Conservation (phyloP, 106 monocot genomes). For the Dioscorea dumetorum region DNA sequence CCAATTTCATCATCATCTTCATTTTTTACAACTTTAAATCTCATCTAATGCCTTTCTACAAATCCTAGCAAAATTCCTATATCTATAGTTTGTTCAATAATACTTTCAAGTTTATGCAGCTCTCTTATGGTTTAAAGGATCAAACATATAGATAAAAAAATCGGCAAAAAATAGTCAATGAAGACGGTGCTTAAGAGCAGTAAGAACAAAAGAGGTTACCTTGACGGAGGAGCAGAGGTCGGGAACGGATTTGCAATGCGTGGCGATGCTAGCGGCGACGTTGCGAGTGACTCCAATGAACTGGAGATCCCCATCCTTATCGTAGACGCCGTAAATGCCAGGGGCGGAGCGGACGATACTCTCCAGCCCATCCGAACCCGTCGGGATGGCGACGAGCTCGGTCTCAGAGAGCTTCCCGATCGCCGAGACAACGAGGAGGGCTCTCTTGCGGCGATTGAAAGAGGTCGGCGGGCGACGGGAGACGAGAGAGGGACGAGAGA, state of each 20-base stretch:
- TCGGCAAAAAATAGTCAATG: neutral
- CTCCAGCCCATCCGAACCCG: slow-evolving; percentile 28
- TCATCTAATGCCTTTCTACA: no score
- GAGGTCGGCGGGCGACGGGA: neutral
- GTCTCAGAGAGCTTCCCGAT: slow-evolving; percentile 61
- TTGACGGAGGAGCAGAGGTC: slow-evolving; percentile 74
- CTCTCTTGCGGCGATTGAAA: no score
- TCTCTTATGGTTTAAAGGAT: no score
- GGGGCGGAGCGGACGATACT: slow-evolving; percentile 38
- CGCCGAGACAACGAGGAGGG: slow-evolving; percentile 9
- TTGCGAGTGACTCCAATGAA: slow-evolving; percentile 85
- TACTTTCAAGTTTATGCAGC: no score
- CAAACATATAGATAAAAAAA: neutral
- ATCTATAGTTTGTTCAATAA: no score
- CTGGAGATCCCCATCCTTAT: slow-evolving; percentile 67
- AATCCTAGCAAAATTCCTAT: no score
- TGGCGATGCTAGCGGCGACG: slow-evolving; percentile 49
- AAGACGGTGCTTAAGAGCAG: no score
- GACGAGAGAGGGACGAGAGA: neutral
- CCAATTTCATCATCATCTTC: no score
- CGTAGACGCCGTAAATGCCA: slow-evolving; percentile 87
- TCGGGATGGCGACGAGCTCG: slow-evolving; percentile 39
- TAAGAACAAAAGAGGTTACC: slow-evolving; percentile 18
- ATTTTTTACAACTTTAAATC: no score
- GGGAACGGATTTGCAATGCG: slow-evolving; percentile 54